Conservation (phyloP, 495 filamentous ascomycete species). For the Hyaloscypha finlandica region DNA sequence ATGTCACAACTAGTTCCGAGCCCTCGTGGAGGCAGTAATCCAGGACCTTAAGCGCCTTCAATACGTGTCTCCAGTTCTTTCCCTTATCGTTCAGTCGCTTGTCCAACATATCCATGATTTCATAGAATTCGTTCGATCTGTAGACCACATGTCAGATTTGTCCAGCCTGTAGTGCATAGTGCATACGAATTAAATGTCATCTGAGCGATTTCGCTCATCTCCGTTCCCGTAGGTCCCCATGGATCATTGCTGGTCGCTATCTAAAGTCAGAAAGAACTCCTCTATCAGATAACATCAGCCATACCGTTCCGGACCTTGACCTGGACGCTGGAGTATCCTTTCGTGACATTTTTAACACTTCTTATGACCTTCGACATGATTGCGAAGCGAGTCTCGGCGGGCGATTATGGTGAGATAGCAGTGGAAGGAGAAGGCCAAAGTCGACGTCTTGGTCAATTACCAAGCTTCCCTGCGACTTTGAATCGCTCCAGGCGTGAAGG, state of each 20-base stretch:
- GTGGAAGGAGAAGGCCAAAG: background rate
- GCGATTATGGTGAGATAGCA: background rate
- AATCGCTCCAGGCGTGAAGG: conserved; percentile 8
- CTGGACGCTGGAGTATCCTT: conserved; percentile 96
- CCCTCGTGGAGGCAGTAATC: conserved; percentile 99
- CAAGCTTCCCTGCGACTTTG: conserved; percentile 8
- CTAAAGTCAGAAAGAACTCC: conserved; percentile 16
- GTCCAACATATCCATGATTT: conserved; percentile 99
- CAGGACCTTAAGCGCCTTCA: conserved; percentile 96
- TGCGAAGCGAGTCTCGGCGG: conserved; percentile 30
- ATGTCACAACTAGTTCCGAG: conserved; percentile 93
- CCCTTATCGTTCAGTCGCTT: conserved; percentile 99
- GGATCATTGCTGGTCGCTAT: conserved; percentile 97
- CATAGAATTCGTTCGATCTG: conserved; percentile 96
- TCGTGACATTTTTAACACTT: conserved; percentile 99
- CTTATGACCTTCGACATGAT: conserved; percentile 96
- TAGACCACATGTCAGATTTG: conserved; percentile 17
- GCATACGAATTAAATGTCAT: conserved; percentile 95
- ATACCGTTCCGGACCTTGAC: conserved; percentile 99
- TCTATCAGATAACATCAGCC: conserved; percentile 36
- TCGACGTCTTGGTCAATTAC: conserved; percentile 1
- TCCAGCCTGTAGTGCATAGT: background rate
- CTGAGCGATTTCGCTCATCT: conserved; percentile 98
- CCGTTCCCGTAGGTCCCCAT: conserved; percentile 97
- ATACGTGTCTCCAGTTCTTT: conserved; percentile 99